A percentile compares a stretch with the other conserved stretches of the same genome.
phyloP scores from a whole-genome alignment of 2,329 filamentous ascomycete genomes.

The Westerdykella ornata region DNA sequence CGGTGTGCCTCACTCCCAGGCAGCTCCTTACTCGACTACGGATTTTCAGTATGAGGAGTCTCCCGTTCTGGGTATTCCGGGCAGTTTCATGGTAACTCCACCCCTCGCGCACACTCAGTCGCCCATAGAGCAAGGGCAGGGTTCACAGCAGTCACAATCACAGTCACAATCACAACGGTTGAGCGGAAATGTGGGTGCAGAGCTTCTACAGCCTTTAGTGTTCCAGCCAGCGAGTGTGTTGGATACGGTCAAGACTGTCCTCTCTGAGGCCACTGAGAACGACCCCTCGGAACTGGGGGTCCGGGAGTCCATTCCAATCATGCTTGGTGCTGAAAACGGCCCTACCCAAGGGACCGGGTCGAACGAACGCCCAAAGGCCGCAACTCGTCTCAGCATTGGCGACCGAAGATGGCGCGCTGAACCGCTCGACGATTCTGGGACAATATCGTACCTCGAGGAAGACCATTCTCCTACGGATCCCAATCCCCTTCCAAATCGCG shows the following conservation, averaged over 20 bases:
- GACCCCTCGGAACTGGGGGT: conserved; percentile 45
- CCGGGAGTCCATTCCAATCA: conserved; percentile 51
- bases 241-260: conserved; percentile 10
- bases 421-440: conserved; percentile 14
- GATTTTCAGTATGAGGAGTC: conserved; percentile 51
- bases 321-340: conserved; percentile 45
- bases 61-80: conserved; percentile 60
- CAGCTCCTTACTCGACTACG: conserved; percentile 26
- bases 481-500: conserved; percentile 23
- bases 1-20: no score
- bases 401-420: conserved; percentile 15
- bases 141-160: conserved; percentile 1
- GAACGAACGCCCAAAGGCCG: conserved; percentile 5
- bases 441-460: conserved; percentile 24
- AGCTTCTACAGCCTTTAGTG: conserved; percentile 24
- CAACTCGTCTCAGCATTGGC: conserved; percentile 12
- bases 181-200: conserved; percentile 3
- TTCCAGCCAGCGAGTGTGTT: conserved; percentile 18
- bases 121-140: conserved; percentile 2
- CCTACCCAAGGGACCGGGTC: conserved; percentile 7
- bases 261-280: conserved; percentile 15
- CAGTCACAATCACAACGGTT: conserved; percentile 6
- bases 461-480: conserved; percentile 28
- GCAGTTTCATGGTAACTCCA: conserved; percentile 47
- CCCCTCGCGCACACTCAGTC: conserved; percentile 19